Base-by-base conservation (phyloP, 129 eudicot species). In the Flaveria ramosissima region DNA sequence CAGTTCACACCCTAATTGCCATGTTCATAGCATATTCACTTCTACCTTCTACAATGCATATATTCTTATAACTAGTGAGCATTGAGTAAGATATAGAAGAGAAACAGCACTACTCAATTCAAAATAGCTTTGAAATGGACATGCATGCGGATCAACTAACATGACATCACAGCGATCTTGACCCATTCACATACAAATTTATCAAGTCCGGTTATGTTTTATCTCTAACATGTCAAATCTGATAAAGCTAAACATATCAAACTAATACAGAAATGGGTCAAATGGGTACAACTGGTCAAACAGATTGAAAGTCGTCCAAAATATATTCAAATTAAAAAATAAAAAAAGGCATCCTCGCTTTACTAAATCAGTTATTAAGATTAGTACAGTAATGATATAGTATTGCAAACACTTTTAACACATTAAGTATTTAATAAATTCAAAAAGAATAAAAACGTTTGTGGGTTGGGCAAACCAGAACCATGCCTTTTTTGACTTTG, bases 31-130 rank as follows among this genome's bases (percentile, higher is more conserved):
- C 26, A 1, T 10, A 68, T 52, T 39, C 0, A 68, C 26, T 55
- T 21, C 47, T 53, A 57, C 59, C 61, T 56, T 69, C 50, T 78
- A 78, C 48, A 69, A 70, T 21, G 81, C 50, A 69, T 13, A 16
- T 68, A 59, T 70, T 70, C 69, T 23, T 4, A 41, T 1, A 68
- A 56, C 66, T 19, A 50, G 53, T 76, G 55, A 15, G 13, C 24
- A 67, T 66, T 52, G 51, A 36, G 11, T 51, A 53, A 68, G 20
- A 20, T 10, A 64, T 17, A 12, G 24, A 20, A 20, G 9, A 27
- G 27, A 47, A 32, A 13, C 36, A 48, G n/a, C 24, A 75, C 39
- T 20, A 13, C 24, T 50, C 52, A 45, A 65, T 50, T 21, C 12
- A 62, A 52, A 32, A 42, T 53, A 52, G 55, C 42, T 61, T 74